Percentiles rank a stretch among this genome's conserved stretches.
phyloP scores from a whole-genome alignment of 345 rosid genomes.

The Syzygium grande region DNA sequence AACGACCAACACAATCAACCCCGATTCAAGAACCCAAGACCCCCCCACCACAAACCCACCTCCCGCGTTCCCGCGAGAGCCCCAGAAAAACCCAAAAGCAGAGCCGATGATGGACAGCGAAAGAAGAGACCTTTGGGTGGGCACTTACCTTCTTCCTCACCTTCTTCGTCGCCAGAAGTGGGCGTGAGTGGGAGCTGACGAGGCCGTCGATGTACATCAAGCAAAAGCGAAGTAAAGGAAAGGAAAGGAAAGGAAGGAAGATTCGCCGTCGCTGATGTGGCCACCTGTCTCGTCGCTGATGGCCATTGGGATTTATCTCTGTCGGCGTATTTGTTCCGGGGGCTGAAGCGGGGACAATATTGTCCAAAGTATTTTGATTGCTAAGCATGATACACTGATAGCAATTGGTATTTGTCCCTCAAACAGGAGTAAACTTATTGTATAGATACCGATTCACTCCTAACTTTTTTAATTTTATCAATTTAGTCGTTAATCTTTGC shows the following conservation, averaged over 20 bases:
- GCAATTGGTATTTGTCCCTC: background rate
- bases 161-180: background rate
- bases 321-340: background rate
- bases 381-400: background rate
- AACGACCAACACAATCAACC: background rate
- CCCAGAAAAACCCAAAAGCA: background rate
- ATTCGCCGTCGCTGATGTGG: background rate
- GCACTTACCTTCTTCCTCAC: background rate
- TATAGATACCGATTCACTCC: fast-evolving
- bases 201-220: background rate
- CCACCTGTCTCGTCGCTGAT: background rate
- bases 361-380: background rate
- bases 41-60: background rate
- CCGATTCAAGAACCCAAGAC: background rate
- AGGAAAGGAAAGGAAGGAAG: background rate
- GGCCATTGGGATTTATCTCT: background rate
- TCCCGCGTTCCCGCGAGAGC: background rate
- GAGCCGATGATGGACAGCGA: background rate
- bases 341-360: background rate
- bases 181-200: background rate
- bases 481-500: background rate
- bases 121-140: background rate
- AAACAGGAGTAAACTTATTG: background rate
- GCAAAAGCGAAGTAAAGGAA: background rate
- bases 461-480: background rate